A percentile compares a stretch with the other conserved stretches of the same genome.
Conservation (phyloP, 306 rosid genomes). For the Sechiopsis laciniata region DNA sequence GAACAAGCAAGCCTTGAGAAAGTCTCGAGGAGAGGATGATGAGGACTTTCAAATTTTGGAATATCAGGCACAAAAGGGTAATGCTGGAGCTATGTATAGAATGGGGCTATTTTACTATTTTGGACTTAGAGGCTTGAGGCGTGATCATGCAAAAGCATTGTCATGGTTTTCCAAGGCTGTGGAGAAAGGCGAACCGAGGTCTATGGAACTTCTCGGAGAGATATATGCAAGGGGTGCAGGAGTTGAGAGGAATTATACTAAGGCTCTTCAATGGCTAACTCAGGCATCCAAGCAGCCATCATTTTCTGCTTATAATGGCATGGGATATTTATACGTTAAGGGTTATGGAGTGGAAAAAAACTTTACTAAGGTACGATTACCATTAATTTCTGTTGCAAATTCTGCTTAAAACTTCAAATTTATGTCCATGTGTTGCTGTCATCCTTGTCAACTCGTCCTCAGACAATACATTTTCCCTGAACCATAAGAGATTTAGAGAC, state of each 20-base stretch:
- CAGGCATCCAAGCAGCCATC: conserved; percentile 77
- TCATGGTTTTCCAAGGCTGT: conserved; percentile 86
- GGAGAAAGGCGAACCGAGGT: conserved; percentile 85
- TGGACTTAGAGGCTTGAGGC: conserved; percentile 86
- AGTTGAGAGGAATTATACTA: conserved; percentile 83
- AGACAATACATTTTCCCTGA: not conserved
- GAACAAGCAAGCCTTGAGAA: conserved; percentile 83
- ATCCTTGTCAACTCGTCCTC: not conserved
- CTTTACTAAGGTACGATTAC: conserved; percentile 61
- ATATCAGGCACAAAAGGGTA: conserved; percentile 94
- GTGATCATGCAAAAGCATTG: conserved; percentile 78
- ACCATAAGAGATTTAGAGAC: not conserved
- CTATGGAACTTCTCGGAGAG: conserved; percentile 94
- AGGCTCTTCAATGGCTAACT: conserved; percentile 83
- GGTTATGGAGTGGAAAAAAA: conserved; percentile 90
- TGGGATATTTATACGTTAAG: conserved; percentile 91
- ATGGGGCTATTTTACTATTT: conserved; percentile 92
- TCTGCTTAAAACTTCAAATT: not conserved
- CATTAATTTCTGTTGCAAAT: conserved; percentile 17
- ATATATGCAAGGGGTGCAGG: conserved; percentile 96
- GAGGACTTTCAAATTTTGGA: conserved; percentile 90
- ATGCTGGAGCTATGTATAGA: conserved; percentile 87
- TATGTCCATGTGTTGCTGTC: not conserved
- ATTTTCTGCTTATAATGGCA: conserved; percentile 84
- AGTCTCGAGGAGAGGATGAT: conserved; percentile 87